Conservation (phyloP, 345 rosid genomes). For the Linum usitatissimum region DNA sequence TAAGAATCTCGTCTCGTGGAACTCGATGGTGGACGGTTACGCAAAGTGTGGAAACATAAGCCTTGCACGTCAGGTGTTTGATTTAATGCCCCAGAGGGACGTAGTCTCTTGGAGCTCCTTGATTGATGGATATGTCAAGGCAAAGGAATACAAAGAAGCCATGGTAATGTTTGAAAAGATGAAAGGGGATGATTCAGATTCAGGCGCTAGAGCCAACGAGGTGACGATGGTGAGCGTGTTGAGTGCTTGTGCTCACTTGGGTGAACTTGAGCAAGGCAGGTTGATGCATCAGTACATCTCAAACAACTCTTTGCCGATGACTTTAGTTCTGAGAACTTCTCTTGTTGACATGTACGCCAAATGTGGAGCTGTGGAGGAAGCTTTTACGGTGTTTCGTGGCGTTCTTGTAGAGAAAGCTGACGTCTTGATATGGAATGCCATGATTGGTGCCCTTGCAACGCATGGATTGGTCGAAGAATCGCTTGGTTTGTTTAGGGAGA, state of each 20-base stretch:
- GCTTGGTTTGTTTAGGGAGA: constrained; percentile 44
- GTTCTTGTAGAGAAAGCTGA: constrained; percentile 28
- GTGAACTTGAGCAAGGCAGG: constrained; percentile 59
- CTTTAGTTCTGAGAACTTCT: constrained; percentile 52
- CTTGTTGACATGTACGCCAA: constrained; percentile 87
- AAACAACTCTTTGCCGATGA: constrained; percentile 36
- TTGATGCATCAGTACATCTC: constrained; percentile 43
- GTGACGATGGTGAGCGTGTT: constrained; percentile 84
- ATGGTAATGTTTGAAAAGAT: constrained; percentile 50
- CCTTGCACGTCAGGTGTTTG: constrained; percentile 44
- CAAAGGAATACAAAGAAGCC: constrained; percentile 45
- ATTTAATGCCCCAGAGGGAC: constrained; percentile 49
- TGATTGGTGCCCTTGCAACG: constrained; percentile 77
- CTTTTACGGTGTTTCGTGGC: constrained; percentile 40
- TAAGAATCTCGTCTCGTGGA: constrained; percentile 68
- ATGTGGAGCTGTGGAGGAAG: constrained; percentile 70
- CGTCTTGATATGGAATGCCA: constrained; percentile 75
- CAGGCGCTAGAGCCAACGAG: constrained; percentile 54
- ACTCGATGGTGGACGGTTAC: constrained; percentile 61
- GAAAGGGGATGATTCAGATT: constrained; percentile 10
- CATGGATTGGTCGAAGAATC: constrained; percentile 60
- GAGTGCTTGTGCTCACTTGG: constrained; percentile 80
- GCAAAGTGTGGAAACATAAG: constrained; percentile 56
- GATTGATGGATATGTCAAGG: constrained; percentile 76
- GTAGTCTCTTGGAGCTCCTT: constrained; percentile 83